Evolutionary conservation across 192 early-diverging fungal genomes (phyloP).

Genomic region (Cetraspora pellucida): DNA sequence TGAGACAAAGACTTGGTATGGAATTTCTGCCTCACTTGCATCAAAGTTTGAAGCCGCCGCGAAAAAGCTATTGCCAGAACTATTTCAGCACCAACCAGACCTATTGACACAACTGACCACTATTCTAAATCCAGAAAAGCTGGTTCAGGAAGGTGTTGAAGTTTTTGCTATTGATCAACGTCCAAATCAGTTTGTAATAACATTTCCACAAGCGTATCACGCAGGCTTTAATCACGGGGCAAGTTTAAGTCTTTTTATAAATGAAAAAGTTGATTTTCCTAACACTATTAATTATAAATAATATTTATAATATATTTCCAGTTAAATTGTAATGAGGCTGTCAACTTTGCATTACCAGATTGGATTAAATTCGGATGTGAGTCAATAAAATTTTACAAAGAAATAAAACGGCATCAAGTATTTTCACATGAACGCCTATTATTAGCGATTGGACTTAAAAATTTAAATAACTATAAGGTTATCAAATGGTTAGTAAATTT

Average conservation of each 20-base stretch:
- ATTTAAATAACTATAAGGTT: constrained; percentile 20
- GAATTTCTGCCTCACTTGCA: constrained; percentile 81
- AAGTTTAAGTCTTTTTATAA: constrained; percentile 30
- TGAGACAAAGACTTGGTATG: constrained; percentile 98
- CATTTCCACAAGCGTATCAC: constrained; percentile 94
- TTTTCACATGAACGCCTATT: constrained; percentile 96
- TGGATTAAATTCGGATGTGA: constrained; percentile 83
- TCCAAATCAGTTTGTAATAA: constrained; percentile 92
- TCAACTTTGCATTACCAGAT: constrained; percentile 93
- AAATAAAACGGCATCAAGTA: constrained; percentile 78
- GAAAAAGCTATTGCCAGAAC: constrained; percentile 76
- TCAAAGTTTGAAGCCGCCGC: constrained; percentile 84
- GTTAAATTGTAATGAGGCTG: constrained; percentile 95
- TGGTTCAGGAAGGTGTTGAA: constrained; percentile 73
- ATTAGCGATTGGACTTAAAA: constrained; percentile 57
- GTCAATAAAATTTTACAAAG: constrained; percentile 83
- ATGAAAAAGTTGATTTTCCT: background rate
- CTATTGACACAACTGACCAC: constrained; percentile 93
- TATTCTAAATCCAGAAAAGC: constrained; percentile 78
- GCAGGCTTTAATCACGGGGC: constrained; percentile 97
- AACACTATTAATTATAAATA: background rate
- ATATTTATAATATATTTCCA: constrained; percentile 39
- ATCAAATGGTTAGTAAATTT: constrained; percentile 9
- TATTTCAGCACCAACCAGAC: constrained; percentile 90
- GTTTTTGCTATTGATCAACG: constrained; percentile 84